Conservation (phyloP, 202 grass and related monocot genomes). For the Panicum hallii region DNA sequence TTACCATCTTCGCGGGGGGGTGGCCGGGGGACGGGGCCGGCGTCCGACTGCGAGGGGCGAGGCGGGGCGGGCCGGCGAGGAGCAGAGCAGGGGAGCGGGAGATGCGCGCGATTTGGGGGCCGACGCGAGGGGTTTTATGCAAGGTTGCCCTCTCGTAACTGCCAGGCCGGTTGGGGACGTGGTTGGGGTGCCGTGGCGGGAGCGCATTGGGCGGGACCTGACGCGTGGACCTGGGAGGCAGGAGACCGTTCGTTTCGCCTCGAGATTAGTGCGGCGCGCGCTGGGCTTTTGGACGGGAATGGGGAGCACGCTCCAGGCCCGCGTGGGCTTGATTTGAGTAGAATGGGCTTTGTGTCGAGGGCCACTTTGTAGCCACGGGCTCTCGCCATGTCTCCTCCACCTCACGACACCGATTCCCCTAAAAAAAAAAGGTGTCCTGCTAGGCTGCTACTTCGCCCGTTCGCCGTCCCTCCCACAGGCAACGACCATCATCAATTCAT, state of each 20-base stretch:
- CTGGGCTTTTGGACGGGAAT: not conserved
- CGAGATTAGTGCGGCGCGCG: not conserved
- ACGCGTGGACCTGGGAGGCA: not conserved
- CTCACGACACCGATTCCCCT: too few relatives aligned
- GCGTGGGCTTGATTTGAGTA: not conserved
- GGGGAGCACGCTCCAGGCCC: not conserved
- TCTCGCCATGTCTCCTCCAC: too few relatives aligned
- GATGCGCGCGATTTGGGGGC: not conserved
- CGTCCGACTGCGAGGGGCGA: not conserved
- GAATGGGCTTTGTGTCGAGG: too few relatives aligned
- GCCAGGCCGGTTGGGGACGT: not conserved
- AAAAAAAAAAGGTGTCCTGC: too few relatives aligned
- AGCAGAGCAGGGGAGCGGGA: not conserved
- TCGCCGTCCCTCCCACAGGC: too few relatives aligned
- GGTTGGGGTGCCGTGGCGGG: slow-evolving; percentile 5
- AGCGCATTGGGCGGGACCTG: not conserved
- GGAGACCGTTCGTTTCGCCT: not conserved
- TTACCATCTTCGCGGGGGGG: slow-evolving; percentile 46
- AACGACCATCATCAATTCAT: too few relatives aligned
- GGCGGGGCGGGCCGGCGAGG: not conserved
- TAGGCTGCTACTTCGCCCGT: too few relatives aligned
- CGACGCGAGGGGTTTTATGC: not conserved
- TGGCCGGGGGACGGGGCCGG: not conserved
- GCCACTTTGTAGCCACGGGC: too few relatives aligned
- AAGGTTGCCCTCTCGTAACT: not conserved